Percentiles rank a stretch among this genome's conserved stretches.
These are phyloP conservation scores for Brachypodium distachyon DNA, from an alignment of 202 grass and related monocot genomes.

Conservation along the genomic window DNA sequence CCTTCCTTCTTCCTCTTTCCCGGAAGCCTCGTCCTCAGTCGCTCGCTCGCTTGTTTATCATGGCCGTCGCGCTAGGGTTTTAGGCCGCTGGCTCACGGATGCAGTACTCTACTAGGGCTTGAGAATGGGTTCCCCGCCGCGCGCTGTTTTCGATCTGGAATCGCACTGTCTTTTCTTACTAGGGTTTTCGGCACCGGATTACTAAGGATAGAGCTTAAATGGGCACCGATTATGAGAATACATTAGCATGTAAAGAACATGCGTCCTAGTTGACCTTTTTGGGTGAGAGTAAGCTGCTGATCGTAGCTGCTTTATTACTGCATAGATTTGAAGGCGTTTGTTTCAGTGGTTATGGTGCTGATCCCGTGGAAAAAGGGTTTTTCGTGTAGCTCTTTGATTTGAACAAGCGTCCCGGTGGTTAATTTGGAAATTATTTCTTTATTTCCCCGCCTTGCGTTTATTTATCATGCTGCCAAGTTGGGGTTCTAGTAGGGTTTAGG, in stretches of 20 bases:
- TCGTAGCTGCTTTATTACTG: neutral
- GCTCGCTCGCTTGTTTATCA: neutral
- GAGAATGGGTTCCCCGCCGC: neutral
- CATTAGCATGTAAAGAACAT: neutral
- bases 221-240: neutral
- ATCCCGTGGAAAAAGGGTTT: neutral
- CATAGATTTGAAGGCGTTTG: neutral
- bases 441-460: neutral
- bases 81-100: neutral
- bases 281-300: neutral
- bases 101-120: neutral
- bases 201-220: neutral
- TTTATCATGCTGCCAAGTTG: neutral
- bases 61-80: conserved; percentile 6
- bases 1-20: too few species aligned
- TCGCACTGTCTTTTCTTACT: neutral
- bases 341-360: neutral
- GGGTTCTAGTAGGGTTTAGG: neutral
- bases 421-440: neutral
- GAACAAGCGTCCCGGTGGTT: neutral
- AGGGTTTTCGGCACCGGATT: neutral
- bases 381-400: neutral
- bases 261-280: neutral
- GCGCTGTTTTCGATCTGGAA: neutral
- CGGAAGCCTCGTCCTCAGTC: neutral